Percentiles rank a stretch among this genome's conserved stretches.
phyloP scores from a whole-genome alignment of 2,329 filamentous ascomycete species.

The Exophiala sp. region DNA sequence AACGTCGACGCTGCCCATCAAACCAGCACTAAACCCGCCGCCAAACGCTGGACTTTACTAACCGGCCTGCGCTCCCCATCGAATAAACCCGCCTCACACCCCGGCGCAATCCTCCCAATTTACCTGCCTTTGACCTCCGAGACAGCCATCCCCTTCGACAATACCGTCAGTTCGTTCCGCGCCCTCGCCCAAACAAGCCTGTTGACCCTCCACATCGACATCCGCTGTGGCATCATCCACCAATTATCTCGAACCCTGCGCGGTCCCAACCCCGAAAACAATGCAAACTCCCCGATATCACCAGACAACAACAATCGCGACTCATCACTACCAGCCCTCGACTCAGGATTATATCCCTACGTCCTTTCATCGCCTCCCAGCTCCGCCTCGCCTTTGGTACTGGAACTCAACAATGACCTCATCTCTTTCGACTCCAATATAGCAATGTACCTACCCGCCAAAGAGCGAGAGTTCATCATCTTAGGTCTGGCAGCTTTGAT shows the following conservation, averaged over 20 bases:
- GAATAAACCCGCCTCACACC: constrained; percentile 7
- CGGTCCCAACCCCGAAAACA: constrained; percentile 38
- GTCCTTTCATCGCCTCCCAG: constrained; percentile 42
- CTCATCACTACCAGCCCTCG: constrained; percentile 50
- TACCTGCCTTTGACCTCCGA: constrained; percentile 86
- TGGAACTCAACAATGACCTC: constrained; percentile 79
- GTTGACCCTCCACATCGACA: constrained; percentile 81
- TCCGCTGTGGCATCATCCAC: constrained; percentile 79
- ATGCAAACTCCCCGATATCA: constrained; percentile 22
- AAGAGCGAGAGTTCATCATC: constrained; percentile 72
- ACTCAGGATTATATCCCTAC: constrained; percentile 41
- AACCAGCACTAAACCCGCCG: constrained; percentile 58
- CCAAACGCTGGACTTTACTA: constrained; percentile 79
- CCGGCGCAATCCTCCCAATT: constrained; percentile 51
- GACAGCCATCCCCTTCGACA: constrained; percentile 82
- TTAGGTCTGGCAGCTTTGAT: constrained; percentile 73
- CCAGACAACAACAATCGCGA: constrained; percentile 33
- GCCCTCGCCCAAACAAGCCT: constrained; percentile 75
- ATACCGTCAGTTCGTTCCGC: constrained; percentile 76
- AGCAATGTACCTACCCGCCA: constrained; percentile 65
- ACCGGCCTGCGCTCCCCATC: constrained; percentile 51
- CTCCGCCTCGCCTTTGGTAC: constrained; percentile 60
- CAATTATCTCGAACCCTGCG: constrained; percentile 66
- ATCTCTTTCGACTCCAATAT: constrained; percentile 85
- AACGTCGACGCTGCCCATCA: constrained; percentile 60